Base-by-base conservation (phyloP, 257 asterid genomes). In the Perilla frutescens region DNA sequence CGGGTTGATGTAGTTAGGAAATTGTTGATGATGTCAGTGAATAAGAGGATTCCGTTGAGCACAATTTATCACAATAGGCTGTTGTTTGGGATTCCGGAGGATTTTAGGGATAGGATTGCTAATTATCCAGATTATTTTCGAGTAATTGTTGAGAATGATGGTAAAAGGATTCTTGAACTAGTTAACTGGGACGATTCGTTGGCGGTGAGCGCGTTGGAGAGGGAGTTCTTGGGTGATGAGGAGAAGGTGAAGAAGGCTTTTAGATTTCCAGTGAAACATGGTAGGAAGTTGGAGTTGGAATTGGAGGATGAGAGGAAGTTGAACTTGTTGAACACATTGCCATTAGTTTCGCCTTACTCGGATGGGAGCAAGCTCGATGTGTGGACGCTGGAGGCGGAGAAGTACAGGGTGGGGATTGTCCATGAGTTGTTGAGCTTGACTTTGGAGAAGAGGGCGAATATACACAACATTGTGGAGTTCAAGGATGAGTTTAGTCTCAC, bases 401-500 rank as follows among this genome's bases (percentile, higher is more conserved):
- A 95, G 87, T 92, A 88, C 75, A 84, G 98, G 76, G 83, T 92
- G 58, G 97, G 98, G 11, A 65, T 95, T 60, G 81, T 95, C 44
- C 98, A 95, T 34, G 99, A 95, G 87, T 87, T 95, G 73, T 80
- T 95, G 86, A 92, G 89, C 88, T 81, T 92, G 88, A 95, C 98
- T 13, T 77, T 95, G 96, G 97, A 95, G 89, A 95, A 87, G 77
- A 87, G 96, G 84, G 99, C 98, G 9, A 89, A 88, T 34, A 92
- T 95, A 76, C 99, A 92, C 80, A 89, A 92, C 77, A 87, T 92
- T 49, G 98, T 95, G 84, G 99, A 92, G 85, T 95, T 95, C 72
- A 92, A 92, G 84, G 98, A 95, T 45, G 98, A 92, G 79, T 88
- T 90, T 62, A 81, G 89, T 81, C 90, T 90, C 62, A 90, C 99